A percentile compares a stretch with the other conserved stretches of the same genome.
These are phyloP conservation scores for Solanum aculeatissimum DNA, from an alignment of 305 asterid species.

Conservation along the genomic window DNA sequence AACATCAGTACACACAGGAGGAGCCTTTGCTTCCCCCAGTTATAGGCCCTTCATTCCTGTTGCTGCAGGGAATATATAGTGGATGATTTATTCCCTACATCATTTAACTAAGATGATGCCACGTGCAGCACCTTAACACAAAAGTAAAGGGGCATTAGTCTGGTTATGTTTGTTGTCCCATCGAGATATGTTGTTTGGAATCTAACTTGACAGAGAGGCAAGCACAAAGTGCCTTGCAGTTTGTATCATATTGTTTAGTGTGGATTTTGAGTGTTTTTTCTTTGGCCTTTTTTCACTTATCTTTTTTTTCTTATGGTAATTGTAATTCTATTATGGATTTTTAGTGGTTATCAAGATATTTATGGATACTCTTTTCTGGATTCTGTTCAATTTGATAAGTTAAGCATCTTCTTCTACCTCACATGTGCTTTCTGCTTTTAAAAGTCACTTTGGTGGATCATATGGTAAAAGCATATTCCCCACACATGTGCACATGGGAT, in stretches of 20 bases:
- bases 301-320: neutral
- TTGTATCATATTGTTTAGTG: neutral
- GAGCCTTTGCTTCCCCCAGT: neutral
- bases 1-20: neutral
- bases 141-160: neutral
- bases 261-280: neutral
- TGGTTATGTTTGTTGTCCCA: neutral
- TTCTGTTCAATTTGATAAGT: neutral
- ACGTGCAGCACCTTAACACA: neutral
- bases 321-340: neutral
- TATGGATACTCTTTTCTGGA: neutral
- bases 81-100: neutral
- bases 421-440: neutral
- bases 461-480: neutral
- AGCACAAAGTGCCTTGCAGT: neutral
- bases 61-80: neutral
- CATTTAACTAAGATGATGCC: neutral
- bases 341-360: neutral
- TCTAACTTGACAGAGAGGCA: neutral
- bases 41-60: neutral
- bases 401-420: neutral
- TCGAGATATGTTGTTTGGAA: neutral
- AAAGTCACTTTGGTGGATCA: neutral
- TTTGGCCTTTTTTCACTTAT: neutral
- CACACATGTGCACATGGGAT: neutral